Conservation (phyloP, 305 asterid species). For the Rubia tinctorum region DNA sequence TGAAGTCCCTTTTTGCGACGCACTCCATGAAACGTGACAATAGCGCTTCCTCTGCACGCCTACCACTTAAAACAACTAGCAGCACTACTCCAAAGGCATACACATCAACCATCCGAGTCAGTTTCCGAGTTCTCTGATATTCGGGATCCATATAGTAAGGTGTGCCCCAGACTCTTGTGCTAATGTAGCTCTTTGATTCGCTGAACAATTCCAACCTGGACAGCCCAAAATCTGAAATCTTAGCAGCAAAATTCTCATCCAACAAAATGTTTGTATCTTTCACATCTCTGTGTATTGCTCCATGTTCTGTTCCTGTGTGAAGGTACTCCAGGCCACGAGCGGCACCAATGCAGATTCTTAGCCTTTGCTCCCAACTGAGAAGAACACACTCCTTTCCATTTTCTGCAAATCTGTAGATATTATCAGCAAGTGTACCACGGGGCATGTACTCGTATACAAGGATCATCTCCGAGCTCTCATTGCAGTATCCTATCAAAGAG, state of each 20-base stretch:
- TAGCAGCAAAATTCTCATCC: constrained; percentile 37
- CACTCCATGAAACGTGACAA: constrained; percentile 26
- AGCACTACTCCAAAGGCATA: constrained; percentile 52
- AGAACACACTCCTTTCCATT: constrained; percentile 13
- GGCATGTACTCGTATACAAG: constrained; percentile 18
- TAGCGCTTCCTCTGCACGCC: constrained; percentile 34
- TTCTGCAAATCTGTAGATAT: constrained; percentile 11
- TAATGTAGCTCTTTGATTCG: constrained; percentile 23
- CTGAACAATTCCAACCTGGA: constrained; percentile 27
- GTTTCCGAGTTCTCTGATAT: constrained; percentile 24
- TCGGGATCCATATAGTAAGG: constrained; percentile 40
- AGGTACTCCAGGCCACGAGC: constrained; percentile 50
- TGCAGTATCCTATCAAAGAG: constrained; percentile 60
- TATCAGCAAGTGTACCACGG: constrained; percentile 17
- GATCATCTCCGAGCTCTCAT: constrained; percentile 42
- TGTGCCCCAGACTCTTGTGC: constrained; percentile 35
- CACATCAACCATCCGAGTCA: constrained; percentile 33
- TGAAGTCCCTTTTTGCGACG: constrained; percentile 26
- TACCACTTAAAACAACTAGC: constrained; percentile 45
- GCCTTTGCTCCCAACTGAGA: constrained; percentile 30
- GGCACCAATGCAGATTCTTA: constrained; percentile 42
- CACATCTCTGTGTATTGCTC: constrained; percentile 13
- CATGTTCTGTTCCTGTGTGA: constrained; percentile 26
- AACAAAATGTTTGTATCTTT: constrained; percentile 31
- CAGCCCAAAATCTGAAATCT: constrained; percentile 44